Evolutionary conservation across 2,329 filamentous ascomycete genomes (phyloP).

Genomic region (Karstenula rhodostoma): DNA sequence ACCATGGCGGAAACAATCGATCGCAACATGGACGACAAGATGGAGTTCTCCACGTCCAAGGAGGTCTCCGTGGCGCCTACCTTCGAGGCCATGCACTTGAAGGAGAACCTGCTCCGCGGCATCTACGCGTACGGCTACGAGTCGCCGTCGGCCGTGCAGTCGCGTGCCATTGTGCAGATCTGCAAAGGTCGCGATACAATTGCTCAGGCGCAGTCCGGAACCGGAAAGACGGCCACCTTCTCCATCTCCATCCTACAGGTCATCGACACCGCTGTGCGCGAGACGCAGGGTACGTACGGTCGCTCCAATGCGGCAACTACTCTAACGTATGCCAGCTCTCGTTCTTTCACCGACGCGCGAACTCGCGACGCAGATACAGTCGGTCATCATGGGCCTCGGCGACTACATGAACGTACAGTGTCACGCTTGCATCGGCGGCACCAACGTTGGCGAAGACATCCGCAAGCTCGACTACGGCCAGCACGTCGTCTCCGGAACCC

Average conservation of each 20-base stretch:
- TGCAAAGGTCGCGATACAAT: constrained; percentile 99
- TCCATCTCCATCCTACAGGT: constrained; percentile 96
- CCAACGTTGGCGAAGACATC: constrained; percentile 97
- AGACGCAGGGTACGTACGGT: constrained; percentile 72
- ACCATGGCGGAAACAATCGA: constrained; percentile 94
- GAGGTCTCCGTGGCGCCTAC: constrained; percentile 95
- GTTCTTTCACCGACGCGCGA: constrained; percentile 96
- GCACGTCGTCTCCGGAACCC: constrained; percentile 96
- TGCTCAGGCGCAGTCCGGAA: constrained; percentile 95
- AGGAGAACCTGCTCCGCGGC: constrained; percentile 94
- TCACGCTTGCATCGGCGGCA: constrained; percentile 97
- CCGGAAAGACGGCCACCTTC: constrained; percentile 96
- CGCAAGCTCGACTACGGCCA: constrained; percentile 97
- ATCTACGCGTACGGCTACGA: constrained; percentile 99
- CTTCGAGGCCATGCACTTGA: constrained; percentile 79
- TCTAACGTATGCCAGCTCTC: constrained; percentile 65
- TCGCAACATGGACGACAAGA: constrained; percentile 91
- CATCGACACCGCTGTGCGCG: constrained; percentile 90
- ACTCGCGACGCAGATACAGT: constrained; percentile 97
- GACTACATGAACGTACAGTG: constrained; percentile 99
- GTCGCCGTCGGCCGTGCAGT: constrained; percentile 96
- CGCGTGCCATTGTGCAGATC: constrained; percentile 96
- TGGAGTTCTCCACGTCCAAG: constrained; percentile 98
- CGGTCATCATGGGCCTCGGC: constrained; percentile 98
- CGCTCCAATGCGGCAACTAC: background rate